phyloP scores from a whole-genome alignment of 768 basidiomycete species.

The Candolleomyces aberdarensis region DNA sequence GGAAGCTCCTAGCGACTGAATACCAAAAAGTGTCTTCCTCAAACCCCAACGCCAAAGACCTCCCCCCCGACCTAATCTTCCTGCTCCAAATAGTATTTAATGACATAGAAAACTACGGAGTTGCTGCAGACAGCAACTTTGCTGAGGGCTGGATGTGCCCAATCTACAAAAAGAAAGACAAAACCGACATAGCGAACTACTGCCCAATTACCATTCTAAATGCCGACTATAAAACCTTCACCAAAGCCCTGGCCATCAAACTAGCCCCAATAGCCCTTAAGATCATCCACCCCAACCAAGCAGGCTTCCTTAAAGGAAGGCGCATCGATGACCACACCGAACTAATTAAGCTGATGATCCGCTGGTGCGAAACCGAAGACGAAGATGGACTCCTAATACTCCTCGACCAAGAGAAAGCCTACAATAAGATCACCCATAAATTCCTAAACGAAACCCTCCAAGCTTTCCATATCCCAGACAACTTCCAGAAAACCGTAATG shows the following conservation, averaged over 20 bases:
- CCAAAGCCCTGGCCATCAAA: constrained; percentile 17
- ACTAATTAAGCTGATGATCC: constrained; percentile 21
- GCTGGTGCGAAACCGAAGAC: constrained; percentile 17
- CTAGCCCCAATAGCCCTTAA: constrained; percentile 11
- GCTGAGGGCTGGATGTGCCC: constrained; percentile 35
- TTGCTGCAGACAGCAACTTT: constrained; percentile 15
- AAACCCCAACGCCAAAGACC: background rate
- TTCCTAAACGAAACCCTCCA: constrained; percentile 17
- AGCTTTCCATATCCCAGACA: background rate
- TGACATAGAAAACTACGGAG: constrained; percentile 27
- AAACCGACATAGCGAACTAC: constrained; percentile 23
- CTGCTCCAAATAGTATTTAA: constrained; percentile 14
- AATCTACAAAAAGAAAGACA: constrained; percentile 39
- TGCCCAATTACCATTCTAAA: constrained; percentile 34
- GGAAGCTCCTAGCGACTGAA: constrained; percentile 14
- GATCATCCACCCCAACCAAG: constrained; percentile 30
- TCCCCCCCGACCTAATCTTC: constrained; percentile 9
- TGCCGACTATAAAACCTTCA: constrained; percentile 31
- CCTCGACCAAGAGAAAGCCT: constrained; percentile 37
- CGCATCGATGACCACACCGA: constrained; percentile 29
- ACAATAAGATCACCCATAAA: constrained; percentile 16
- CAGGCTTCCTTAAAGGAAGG: constrained; percentile 30
- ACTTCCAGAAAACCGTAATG: background rate
- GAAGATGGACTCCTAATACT: constrained; percentile 22
- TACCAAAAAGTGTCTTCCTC: background rate